Evolutionary conservation across 2,329 filamentous ascomycete species (phyloP).

Genomic region (Domatiomyces catenatus): DNA sequence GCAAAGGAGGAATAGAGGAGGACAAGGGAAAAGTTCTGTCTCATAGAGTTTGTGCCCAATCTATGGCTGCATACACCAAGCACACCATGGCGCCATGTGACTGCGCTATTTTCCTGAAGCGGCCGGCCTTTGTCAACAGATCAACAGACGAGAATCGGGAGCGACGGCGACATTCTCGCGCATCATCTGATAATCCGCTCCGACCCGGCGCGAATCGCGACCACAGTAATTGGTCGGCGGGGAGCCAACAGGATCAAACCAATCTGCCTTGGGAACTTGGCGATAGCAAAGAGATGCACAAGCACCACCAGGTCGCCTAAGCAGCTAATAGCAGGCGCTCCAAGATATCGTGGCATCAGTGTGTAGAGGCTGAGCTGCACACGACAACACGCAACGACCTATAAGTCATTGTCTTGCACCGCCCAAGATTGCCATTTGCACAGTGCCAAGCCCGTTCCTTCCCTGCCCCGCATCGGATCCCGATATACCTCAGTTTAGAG

Average conservation of each 20-base stretch:
- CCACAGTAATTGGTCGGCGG: background rate
- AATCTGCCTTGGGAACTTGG: background rate
- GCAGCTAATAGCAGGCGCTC: background rate
- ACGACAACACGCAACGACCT: background rate
- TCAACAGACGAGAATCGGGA: slow-evolving; percentile 1
- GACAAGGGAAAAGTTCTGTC: background rate
- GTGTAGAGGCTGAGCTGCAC: background rate
- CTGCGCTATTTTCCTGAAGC: background rate
- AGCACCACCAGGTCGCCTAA: background rate
- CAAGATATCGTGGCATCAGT: background rate
- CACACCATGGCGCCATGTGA: background rate
- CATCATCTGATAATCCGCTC: slow-evolving; percentile 11
- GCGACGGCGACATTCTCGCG: slow-evolving; percentile 4
- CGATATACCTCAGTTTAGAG: background rate
- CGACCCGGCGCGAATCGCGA: background rate
- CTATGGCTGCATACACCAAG: background rate
- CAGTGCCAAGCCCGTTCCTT: background rate
- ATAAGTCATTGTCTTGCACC: background rate
- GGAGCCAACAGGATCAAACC: background rate
- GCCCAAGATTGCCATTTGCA: background rate
- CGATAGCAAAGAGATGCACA: background rate
- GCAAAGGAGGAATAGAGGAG: slow-evolving; percentile 35
- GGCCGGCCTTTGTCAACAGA: background rate
- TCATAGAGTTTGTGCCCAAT: background rate
- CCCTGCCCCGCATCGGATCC: background rate